Percentiles rank a stretch among this genome's conserved stretches.
phyloP scores from a whole-genome alignment of 768 basidiomycete genomes.

The Mycena epipterygia region DNA sequence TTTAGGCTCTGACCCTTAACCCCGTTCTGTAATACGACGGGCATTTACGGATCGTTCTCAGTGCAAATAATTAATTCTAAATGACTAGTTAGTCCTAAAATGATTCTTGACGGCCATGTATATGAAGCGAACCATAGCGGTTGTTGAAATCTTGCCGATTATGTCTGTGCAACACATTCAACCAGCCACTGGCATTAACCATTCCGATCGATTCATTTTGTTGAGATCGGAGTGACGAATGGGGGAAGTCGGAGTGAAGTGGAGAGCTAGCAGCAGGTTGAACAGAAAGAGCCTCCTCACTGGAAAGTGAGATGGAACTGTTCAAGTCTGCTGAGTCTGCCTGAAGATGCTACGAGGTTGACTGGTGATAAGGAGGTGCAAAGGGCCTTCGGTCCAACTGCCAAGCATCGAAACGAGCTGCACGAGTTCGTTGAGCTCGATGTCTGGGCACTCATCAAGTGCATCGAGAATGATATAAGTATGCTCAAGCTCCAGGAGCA shows the following conservation, averaged over 20 bases:
- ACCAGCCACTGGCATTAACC: conserved; percentile 2
- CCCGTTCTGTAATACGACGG: conserved; percentile 8
- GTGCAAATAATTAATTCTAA: conserved; percentile 10
- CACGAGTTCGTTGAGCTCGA: no score
- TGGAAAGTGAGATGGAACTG: conserved; percentile 8
- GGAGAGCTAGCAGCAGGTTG: not conserved
- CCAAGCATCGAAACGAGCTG: no score
- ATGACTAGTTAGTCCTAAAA: not conserved
- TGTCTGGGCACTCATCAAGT: no score
- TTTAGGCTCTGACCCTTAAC: conserved; percentile 8
- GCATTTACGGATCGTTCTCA: conserved; percentile 1
- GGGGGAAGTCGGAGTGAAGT: conserved; percentile 3
- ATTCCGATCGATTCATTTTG: not conserved
- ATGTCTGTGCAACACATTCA: conserved; percentile 1
- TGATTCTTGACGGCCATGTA: not conserved
- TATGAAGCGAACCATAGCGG: conserved; percentile 3
- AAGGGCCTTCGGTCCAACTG: no score
- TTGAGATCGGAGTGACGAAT: conserved; percentile 10
- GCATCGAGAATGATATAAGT: no score
- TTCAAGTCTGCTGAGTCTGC: conserved; percentile 10
- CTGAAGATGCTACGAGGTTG: no score
- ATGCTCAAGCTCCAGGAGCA: no score
- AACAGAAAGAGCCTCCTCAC: conserved; percentile 10
- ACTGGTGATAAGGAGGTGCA: no score
- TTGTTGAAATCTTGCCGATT: not conserved